These are phyloP conservation scores for Thozetella sp. DNA, from an alignment of 495 filamentous ascomycete genomes.

Conservation along the genomic window DNA sequence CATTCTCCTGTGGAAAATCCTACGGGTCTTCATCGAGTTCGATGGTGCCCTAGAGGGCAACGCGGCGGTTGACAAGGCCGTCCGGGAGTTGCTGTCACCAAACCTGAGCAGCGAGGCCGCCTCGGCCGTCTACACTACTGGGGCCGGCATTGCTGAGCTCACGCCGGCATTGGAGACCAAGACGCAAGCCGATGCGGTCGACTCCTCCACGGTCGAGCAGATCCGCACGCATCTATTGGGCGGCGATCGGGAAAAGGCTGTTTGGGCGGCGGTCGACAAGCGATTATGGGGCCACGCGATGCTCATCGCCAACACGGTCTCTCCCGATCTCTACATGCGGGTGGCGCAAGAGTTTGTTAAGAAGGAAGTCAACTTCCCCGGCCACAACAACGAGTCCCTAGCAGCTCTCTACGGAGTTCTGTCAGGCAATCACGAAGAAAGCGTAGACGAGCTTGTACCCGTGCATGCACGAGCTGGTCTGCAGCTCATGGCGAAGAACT, in stretches of 20 bases:
- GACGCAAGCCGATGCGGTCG: slow-evolving; percentile 60
- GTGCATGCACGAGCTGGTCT: slow-evolving; percentile 89
- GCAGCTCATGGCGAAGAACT: slow-evolving; percentile 77
- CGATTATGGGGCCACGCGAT: slow-evolving; percentile 96
- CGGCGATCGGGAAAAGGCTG: slow-evolving; percentile 87
- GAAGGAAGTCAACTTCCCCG: slow-evolving; percentile 81
- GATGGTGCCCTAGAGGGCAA: slow-evolving; percentile 84
- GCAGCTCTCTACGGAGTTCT: slow-evolving; percentile 92
- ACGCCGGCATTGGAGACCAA: slow-evolving; percentile 16
- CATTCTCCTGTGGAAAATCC: slow-evolving; percentile 83
- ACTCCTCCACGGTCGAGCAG: slow-evolving; percentile 65
- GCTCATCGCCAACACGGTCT: slow-evolving; percentile 82
- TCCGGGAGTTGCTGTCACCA: slow-evolving; percentile 75
- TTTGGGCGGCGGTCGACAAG: slow-evolving; percentile 93
- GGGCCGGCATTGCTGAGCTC: slow-evolving; percentile 21
- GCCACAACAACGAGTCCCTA: slow-evolving; percentile 78
- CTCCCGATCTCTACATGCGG: slow-evolving; percentile 74
- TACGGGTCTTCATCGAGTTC: slow-evolving; percentile 78
- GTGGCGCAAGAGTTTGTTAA: slow-evolving; percentile 93
- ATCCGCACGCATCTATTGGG: slow-evolving; percentile 72
- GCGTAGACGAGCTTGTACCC: slow-evolving; percentile 95
- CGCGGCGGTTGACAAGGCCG: slow-evolving; percentile 67
- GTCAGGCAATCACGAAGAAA: slow-evolving; percentile 91
- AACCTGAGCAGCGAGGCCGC: slow-evolving; percentile 25
- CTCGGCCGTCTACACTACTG: slow-evolving; percentile 32